These are phyloP conservation scores for Rhazya stricta DNA, from an alignment of 257 asterid species.

Conservation along the genomic window DNA sequence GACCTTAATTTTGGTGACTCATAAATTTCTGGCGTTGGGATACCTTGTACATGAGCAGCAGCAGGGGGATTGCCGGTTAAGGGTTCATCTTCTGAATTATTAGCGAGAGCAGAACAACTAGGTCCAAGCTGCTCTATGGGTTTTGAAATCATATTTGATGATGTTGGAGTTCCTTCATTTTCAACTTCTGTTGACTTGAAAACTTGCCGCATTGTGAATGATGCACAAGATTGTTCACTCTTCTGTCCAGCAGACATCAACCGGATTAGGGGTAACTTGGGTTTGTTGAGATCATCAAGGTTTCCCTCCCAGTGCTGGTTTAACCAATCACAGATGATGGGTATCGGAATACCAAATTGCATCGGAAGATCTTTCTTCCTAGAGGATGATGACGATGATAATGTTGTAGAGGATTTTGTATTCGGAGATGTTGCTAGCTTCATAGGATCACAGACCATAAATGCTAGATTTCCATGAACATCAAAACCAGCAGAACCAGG, in stretches of 20 bases:
- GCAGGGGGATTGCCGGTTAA: slow-evolving; percentile 33
- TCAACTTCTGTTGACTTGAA: slow-evolving; percentile 67
- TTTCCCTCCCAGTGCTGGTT: slow-evolving; percentile 97
- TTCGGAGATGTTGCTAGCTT: slow-evolving; percentile 93
- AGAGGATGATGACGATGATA: slow-evolving; percentile 78
- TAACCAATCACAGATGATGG: slow-evolving; percentile 85
- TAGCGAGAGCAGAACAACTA: slow-evolving; percentile 32
- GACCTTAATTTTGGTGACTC: slow-evolving; percentile 73
- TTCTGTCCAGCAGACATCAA: slow-evolving; percentile 91
- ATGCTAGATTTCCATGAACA: slow-evolving; percentile 83
- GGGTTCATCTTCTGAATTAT: slow-evolving; percentile 33
- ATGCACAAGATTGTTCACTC: slow-evolving; percentile 89
- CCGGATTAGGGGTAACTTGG: slow-evolving; percentile 73
- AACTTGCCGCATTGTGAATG: slow-evolving; percentile 83
- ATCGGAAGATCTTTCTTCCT: slow-evolving; percentile 68
- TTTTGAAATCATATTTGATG: slow-evolving; percentile 35
- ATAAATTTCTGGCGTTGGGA: slow-evolving; percentile 71
- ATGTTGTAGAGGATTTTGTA: slow-evolving; percentile 67
- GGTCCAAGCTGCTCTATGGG: slow-evolving; percentile 46
- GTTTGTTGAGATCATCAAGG: slow-evolving; percentile 88
- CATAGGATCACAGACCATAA: slow-evolving; percentile 99
- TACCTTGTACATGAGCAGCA: slow-evolving; percentile 45
- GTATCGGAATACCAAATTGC: slow-evolving; percentile 96
- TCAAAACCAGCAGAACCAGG: slow-evolving; percentile 98
- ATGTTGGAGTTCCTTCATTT: slow-evolving; percentile 53